Evolutionary conservation across 2,329 filamentous ascomycete genomes (phyloP).

Genomic region (Arthroderma sp.): DNA sequence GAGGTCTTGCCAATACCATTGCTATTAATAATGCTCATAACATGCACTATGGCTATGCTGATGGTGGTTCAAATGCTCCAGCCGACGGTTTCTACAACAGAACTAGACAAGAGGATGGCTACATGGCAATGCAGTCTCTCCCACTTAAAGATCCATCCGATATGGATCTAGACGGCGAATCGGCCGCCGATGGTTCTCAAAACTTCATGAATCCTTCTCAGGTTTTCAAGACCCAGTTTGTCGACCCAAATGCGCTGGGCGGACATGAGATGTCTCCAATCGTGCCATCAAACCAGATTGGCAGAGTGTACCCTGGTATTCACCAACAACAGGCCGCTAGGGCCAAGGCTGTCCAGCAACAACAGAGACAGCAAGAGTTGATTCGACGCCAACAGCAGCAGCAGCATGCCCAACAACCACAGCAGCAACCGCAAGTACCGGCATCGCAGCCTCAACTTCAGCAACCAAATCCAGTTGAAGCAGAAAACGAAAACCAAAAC

Average conservation of each 20-base stretch:
- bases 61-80: constrained; percentile 3
- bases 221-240: constrained; percentile 37
- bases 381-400: constrained; percentile 40
- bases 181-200: constrained; percentile 44
- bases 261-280: constrained; percentile 45
- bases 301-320: constrained; percentile 82
- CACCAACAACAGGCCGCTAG: constrained; percentile 77
- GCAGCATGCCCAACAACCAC: constrained; percentile 33
- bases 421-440: constrained; percentile 4
- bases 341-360: constrained; percentile 59
- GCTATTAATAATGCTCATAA: constrained; percentile 53
- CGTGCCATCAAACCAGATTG: constrained; percentile 43
- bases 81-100: constrained; percentile 2
- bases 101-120: background rate
- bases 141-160: constrained; percentile 47
- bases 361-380: constrained; percentile 46
- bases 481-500: constrained; percentile 16
- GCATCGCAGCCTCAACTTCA: background rate
- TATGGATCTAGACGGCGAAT: constrained; percentile 58
- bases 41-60: constrained; percentile 25
- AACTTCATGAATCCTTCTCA: constrained; percentile 20
- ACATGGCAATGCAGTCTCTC: background rate
- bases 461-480: constrained; percentile 14
- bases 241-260: constrained; percentile 62
- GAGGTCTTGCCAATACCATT: constrained; percentile 66